Conservation (phyloP, 148 eudicot genomes). For the Suaeda aralocaspica region DNA sequence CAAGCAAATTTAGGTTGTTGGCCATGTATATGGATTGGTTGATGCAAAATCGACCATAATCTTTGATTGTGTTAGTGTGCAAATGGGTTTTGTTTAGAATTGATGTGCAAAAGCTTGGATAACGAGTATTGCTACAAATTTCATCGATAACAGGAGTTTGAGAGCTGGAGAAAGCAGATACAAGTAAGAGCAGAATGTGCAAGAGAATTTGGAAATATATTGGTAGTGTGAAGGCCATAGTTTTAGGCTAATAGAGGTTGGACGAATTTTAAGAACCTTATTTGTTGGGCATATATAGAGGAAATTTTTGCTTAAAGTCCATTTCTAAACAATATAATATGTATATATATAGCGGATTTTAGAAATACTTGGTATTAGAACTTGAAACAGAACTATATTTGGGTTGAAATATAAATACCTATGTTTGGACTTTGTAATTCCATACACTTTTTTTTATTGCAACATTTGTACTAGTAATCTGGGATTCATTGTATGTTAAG, state of each 20-base stretch:
- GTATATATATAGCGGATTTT: no score
- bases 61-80: conserved; percentile 9
- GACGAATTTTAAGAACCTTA: not conserved
- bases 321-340: no score
- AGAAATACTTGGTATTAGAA: no score
- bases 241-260: not conserved
- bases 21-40: conserved; percentile 19
- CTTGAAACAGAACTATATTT: no score
- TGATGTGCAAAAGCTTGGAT: conserved; percentile 28
- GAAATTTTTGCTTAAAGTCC: no score
- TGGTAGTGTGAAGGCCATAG: conserved; percentile 4
- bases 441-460: no score
- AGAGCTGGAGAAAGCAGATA: not conserved
- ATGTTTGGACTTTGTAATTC: no score
- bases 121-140: conserved; percentile 27
- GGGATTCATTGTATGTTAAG: not conserved
- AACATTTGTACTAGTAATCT: no score
- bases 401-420: no score
- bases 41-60: conserved; percentile 21
- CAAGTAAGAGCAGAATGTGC: conserved; percentile 5
- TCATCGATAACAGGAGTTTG: not conserved
- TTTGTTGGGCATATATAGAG: not conserved
- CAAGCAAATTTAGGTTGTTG: conserved; percentile 1
- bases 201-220: not conserved
- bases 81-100: not conserved